Evolutionary conservation across 331 rosid genomes (phyloP).

Genomic region (Acacia pycnantha): DNA sequence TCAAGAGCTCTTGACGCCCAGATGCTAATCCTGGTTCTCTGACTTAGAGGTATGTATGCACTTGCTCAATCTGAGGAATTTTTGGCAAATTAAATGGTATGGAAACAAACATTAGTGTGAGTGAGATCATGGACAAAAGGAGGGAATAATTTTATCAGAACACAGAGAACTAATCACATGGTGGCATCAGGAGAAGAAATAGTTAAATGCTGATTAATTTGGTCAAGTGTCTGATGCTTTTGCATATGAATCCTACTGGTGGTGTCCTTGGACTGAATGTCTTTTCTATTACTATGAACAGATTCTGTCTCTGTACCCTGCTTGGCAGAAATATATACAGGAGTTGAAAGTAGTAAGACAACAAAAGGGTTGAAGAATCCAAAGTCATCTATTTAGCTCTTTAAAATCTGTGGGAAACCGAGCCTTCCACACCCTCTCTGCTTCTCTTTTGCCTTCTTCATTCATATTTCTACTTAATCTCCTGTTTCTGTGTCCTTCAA

Average conservation of each 20-base stretch:
- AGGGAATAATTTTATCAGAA: too few species aligned
- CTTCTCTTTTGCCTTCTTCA: background rate
- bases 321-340: background rate
- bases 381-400: background rate
- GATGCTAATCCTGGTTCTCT: background rate
- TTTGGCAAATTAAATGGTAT: background rate
- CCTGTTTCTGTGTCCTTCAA: conserved; percentile 17
- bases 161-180: background rate
- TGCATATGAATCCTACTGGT: background rate
- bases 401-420: background rate
- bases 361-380: background rate
- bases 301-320: background rate
- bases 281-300: background rate
- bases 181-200: background rate
- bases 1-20: background rate
- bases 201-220: background rate
- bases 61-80: background rate
- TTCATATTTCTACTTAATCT: background rate
- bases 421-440: background rate
- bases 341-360: background rate
- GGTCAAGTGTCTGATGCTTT: background rate
- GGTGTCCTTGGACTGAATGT: background rate
- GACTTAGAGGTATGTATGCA: background rate
- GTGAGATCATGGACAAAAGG: background rate
- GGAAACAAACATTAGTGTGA: background rate